A percentile compares a stretch with the other conserved stretches of the same genome.
phyloP scores from a whole-genome alignment of 108 stramenopile genomes.

The Cyclotella distinguenda region DNA sequence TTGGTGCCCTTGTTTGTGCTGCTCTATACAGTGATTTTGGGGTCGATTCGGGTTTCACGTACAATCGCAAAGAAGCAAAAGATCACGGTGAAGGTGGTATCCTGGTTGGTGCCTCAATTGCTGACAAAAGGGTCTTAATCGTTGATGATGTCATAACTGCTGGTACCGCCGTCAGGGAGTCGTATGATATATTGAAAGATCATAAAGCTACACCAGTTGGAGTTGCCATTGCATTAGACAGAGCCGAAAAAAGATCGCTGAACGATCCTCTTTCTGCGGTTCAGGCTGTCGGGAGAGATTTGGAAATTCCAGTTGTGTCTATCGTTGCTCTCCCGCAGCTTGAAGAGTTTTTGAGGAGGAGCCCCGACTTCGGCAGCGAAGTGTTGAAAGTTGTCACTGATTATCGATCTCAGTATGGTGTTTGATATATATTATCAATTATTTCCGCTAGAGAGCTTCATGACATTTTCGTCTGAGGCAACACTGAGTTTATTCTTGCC shows the following conservation, averaged over 20 bases:
- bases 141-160: conserved; percentile 99
- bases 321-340: conserved; percentile 89
- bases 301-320: conserved; percentile 84
- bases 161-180: conserved; percentile 97
- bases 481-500: too few species aligned
- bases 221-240: conserved; percentile 93
- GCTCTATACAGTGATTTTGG: conserved; percentile 87
- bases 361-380: conserved; percentile 61
- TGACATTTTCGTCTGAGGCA: too few species aligned
- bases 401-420: conserved; percentile 79
- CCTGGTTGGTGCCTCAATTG: conserved; percentile 91
- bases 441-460: background rate
- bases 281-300: conserved; percentile 86
- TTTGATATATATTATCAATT: conserved; percentile 15
- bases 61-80: conserved; percentile 99
- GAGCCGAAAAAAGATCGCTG: conserved; percentile 88
- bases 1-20: conserved; percentile 92
- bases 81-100: conserved; percentile 98
- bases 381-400: conserved; percentile 59
- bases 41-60: conserved; percentile 87
- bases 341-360: conserved; percentile 65
- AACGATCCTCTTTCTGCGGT: conserved; percentile 86
- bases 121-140: conserved; percentile 89
- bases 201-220: conserved; percentile 88
- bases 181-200: conserved; percentile 71